Base-by-base conservation (phyloP, 2,329 filamentous ascomycete species). In the Oidium heveae region DNA sequence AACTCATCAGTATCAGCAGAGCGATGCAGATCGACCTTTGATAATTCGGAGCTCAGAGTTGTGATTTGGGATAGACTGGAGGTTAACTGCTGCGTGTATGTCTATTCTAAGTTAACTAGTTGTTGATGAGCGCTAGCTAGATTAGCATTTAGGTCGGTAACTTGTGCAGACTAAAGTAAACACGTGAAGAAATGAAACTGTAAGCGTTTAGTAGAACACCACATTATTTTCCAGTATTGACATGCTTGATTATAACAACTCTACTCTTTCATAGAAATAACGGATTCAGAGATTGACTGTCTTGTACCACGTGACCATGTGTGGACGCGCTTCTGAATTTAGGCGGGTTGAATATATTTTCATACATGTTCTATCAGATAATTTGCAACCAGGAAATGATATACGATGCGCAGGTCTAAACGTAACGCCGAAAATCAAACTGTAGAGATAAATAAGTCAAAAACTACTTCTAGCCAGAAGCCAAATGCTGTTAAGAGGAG, bases 401-500 rank as follows among this genome's bases (percentile, higher is more conserved):
- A 28, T 28, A 28, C 24, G 24, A 28, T 28, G 24, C 24, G 24
- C 24, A 28, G 6, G 24, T 28, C 24, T 28, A 28, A 28, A 28
- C 24, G 24, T 28, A 28, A 28, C 24, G 6, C 24, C 24, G 24
- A 28, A 3, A 28, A 28, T 28, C 24, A 28, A 28, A 28, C 24
- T 28, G 6, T 6, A 28, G 24, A 28, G 24, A 18, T 3, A 28
- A 28, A 28, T 28, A 28, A 28, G 2, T 37, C 52, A 24, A 61
- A 63, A 54, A 60, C 62, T 58, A 39, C 55, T 12, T 7, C 55
- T 37, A 51, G 54, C 16, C n/a, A 4, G 54, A 63, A 66, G 56
- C 59, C 62, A 12, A 65, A 63, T 53, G 56, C 44, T 55, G 63
- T 53, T 61, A 56, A 39, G 59, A 59, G 51, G 57, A 61, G n/a